These are phyloP conservation scores for Solidago caesia DNA, from an alignment of 129 eudicot genomes.

Conservation along the genomic window DNA sequence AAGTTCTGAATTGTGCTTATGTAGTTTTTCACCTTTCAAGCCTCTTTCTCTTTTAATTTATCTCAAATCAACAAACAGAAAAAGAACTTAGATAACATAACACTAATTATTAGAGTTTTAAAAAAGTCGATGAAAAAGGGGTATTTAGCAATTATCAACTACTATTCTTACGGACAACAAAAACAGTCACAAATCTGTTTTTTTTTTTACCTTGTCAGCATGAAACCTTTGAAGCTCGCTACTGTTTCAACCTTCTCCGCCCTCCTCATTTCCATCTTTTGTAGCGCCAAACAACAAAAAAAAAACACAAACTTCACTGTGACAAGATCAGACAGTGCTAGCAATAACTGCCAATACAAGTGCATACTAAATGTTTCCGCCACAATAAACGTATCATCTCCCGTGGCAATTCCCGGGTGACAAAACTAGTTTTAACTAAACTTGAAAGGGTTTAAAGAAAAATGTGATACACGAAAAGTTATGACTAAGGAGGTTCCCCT, in stretches of 20 bases:
- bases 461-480: too few relatives aligned
- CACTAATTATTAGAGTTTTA: neutral
- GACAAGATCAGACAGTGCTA: too few relatives aligned
- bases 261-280: conserved; percentile 71
- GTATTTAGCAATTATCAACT: neutral
- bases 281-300: conserved; percentile 34
- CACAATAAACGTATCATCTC: too few relatives aligned
- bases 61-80: conserved; percentile 13
- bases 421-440: too few relatives aligned
- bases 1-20: conserved; percentile 56
- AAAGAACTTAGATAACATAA: neutral
- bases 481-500: too few relatives aligned
- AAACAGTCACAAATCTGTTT: too few relatives aligned
- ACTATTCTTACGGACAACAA: neutral
- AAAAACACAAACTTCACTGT: too few relatives aligned
- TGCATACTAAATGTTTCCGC: too few relatives aligned
- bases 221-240: conserved; percentile 83
- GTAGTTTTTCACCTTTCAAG: conserved; percentile 66
- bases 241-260: conserved; percentile 74
- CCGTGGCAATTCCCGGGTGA: too few relatives aligned
- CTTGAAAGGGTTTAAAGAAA: too few relatives aligned
- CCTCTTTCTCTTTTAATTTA: conserved; percentile 56
- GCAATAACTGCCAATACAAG: too few relatives aligned
- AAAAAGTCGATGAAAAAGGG: neutral
- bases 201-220: conserved; percentile 67